phyloP scores from a whole-genome alignment of 352 stramenopile species.

The Phytophthora syringae region DNA sequence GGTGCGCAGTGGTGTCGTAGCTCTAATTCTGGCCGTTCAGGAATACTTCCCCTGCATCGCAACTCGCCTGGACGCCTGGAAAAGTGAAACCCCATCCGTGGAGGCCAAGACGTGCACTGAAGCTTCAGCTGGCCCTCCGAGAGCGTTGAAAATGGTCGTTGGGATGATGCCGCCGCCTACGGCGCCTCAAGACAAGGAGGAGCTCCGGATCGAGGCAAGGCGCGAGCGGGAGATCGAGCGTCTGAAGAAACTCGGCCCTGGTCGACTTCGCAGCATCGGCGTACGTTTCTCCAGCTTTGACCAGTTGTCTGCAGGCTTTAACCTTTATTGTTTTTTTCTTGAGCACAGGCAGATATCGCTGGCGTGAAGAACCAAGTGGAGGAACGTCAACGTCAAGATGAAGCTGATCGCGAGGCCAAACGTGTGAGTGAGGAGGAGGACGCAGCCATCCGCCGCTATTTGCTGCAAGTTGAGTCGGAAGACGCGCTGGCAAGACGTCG shows the following conservation, averaged over 20 bases:
- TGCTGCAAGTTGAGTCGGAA: constrained; percentile 82
- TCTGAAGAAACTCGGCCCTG: constrained; percentile 68
- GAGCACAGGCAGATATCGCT: constrained; percentile 67
- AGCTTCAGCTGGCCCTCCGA: not conserved
- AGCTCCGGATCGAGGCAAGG: constrained; percentile 60
- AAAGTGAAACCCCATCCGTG: constrained; percentile 19
- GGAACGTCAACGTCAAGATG: constrained; percentile 64
- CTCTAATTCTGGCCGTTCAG: constrained; percentile 20
- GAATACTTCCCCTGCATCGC: constrained; percentile 29
- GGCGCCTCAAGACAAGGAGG: constrained; percentile 44
- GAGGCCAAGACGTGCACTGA: not conserved
- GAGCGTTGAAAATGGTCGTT: constrained; percentile 26
- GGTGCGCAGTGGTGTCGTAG: not conserved
- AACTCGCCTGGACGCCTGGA: not conserved
- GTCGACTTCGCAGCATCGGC: constrained; percentile 70
- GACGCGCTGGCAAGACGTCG: constrained; percentile 65
- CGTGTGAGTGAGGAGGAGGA: constrained; percentile 60
- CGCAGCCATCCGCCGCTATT: constrained; percentile 70
- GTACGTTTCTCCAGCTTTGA: constrained; percentile 37
- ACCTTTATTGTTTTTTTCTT: no score
- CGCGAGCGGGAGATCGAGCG: constrained; percentile 72
- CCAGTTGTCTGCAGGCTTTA: no score
- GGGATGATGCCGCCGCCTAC: constrained; percentile 33
- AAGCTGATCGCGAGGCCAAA: constrained; percentile 47
- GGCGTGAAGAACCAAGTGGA: constrained; percentile 80